Base-by-base conservation (phyloP, 352 stramenopile genomes). In the Phytopythium delawarense region DNA sequence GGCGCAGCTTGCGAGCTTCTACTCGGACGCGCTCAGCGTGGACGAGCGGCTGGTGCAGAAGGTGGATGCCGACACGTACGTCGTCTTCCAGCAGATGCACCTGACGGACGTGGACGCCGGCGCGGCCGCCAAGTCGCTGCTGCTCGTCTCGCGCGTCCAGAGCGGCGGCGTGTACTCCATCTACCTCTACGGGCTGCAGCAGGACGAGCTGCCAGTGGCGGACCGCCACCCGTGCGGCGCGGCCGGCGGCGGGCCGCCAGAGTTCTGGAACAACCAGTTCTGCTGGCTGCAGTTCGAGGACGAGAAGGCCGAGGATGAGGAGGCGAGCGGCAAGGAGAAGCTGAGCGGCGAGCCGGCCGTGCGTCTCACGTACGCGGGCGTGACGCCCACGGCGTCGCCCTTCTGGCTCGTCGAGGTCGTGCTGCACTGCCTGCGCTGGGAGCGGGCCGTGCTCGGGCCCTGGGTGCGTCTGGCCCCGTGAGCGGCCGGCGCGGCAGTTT, bases 371-470 rank as follows among this genome's bases (percentile, higher is more conserved):
- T 81, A 81, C 61, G 64, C 61, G 23, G 75, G 75, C 32, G 44
- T 74, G 37, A 63, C 62, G 1, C 75, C 72, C 0, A 76, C 72
- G 2, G 70, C 69, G 57, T 66, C 63, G 23, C 59, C 65, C 50
- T 81, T 76, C 57, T 84, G 75, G 75, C 66, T 74, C 39, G 62
- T 78, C 15, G 75, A 79, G 53, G 72, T 78, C 35, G 53, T 81
- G 32, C 67, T 74, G 50, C 15, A 79, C 21, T 71, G 69, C 44
- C 63, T 81, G 40, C 67, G 72, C 12, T 84, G 75, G 75, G 75
- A 84, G 44, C 66, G 59, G 40, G 57, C 63, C 11, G 57, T 84
- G 18, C 64, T 72, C 53, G 75, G 70, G 2, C 70, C 75, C 12
- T 49, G 42, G 42, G n/a, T 49, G 6, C 42, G 18, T n/a, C n/a